phyloP scores from a whole-genome alignment of 2,329 filamentous ascomycete genomes.

The Nannizzia gypsea region DNA sequence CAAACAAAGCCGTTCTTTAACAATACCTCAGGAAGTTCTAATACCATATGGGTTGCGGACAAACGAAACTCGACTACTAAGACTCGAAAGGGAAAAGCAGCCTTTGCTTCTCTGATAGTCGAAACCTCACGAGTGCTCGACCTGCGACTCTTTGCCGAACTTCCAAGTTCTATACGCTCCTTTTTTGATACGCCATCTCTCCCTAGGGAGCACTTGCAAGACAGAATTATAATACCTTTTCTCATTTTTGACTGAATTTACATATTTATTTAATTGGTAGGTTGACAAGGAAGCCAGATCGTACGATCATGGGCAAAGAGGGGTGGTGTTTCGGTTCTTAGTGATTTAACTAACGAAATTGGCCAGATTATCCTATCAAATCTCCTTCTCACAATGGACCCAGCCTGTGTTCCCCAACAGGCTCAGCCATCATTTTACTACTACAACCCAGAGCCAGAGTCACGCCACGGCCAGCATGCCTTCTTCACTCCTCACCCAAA shows the following conservation, averaged over 20 bases:
- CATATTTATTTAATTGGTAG: slow-evolving; percentile 1
- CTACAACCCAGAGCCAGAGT: slow-evolving; percentile 65
- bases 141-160: neutral
- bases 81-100: neutral
- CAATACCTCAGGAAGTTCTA: neutral
- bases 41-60: neutral
- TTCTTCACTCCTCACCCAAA: slow-evolving; percentile 59
- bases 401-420: slow-evolving; percentile 10
- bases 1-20: neutral
- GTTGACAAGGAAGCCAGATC: neutral
- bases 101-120: neutral
- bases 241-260: neutral
- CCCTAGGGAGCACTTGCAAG: neutral
- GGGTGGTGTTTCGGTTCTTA: neutral
- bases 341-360: neutral
- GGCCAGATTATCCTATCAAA: neutral
- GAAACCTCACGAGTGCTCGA: neutral
- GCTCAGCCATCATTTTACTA: slow-evolving; percentile 46
- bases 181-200: slow-evolving; percentile 1
- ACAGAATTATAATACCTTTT: neutral
- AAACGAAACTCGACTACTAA: neutral
- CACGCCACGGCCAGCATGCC: slow-evolving; percentile 61
- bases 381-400: slow-evolving; percentile 4
- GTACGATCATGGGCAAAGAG: neutral
- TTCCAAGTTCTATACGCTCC: neutral